These are phyloP conservation scores for Vanilla planifolia DNA, from an alignment of 106 monocot species.

Conservation along the genomic window DNA sequence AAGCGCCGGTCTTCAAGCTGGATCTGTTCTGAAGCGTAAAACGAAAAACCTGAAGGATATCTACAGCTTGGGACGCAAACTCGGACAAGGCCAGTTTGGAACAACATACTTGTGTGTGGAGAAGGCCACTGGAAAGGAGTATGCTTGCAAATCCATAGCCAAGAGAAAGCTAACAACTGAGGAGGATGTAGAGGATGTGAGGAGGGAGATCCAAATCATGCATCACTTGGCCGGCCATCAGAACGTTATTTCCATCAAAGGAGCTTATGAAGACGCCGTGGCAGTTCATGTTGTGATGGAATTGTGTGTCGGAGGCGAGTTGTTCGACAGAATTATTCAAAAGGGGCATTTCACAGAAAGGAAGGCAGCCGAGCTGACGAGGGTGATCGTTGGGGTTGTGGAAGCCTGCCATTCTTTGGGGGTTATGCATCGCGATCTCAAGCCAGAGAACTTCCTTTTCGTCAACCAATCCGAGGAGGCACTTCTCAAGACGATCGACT, in stretches of 20 bases:
- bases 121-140: conserved; percentile 11
- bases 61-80: conserved; percentile 16
- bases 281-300: conserved; percentile 26
- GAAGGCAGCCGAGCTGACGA: conserved; percentile 20
- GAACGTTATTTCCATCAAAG: conserved; percentile 14
- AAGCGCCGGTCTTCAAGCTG: conserved; percentile 13
- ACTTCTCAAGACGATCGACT: conserved; percentile 20
- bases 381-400: conserved; percentile 21
- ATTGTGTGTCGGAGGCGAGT: conserved; percentile 16
- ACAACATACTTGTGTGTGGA: conserved; percentile 23
- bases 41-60: conserved; percentile 17
- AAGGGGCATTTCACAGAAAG: conserved; percentile 23
- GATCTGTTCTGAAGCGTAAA: conserved; percentile 13
- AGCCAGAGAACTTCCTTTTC: conserved; percentile 25
- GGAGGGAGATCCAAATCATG: conserved; percentile 27
- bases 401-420: conserved; percentile 26
- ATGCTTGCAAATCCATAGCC: conserved; percentile 22
- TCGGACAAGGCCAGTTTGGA: conserved; percentile 23
- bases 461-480: conserved; percentile 13
- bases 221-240: conserved; percentile 16
- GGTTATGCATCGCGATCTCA: conserved; percentile 27
- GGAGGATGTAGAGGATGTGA: conserved; percentile 23
- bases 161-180: conserved; percentile 13
- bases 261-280: conserved; percentile 24
- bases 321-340: conserved; percentile 21